These are phyloP conservation scores for Diaporthe citriasiana DNA, from an alignment of 2,329 filamentous ascomycete species.

Conservation along the genomic window DNA sequence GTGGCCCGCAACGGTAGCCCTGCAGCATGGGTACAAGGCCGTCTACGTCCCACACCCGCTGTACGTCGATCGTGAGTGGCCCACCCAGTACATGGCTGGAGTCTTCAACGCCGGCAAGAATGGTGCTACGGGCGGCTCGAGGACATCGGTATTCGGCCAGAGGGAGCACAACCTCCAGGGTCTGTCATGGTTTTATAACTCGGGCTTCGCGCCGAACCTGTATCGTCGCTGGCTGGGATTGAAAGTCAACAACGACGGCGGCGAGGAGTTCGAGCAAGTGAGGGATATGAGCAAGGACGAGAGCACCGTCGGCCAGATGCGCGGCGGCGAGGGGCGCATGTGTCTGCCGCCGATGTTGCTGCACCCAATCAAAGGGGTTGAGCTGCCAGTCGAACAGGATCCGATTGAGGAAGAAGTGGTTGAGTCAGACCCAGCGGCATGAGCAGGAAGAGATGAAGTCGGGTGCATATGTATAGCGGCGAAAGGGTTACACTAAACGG, in stretches of 20 bases:
- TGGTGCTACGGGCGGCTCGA: slow-evolving; percentile 79
- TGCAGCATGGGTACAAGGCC: slow-evolving; percentile 94
- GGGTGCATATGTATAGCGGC: slow-evolving; percentile 11
- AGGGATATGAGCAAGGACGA: slow-evolving; percentile 67
- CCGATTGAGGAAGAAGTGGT: slow-evolving; percentile 60
- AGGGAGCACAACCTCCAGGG: slow-evolving; percentile 91
- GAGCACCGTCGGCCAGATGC: slow-evolving; percentile 64
- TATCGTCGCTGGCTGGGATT: slow-evolving; percentile 91
- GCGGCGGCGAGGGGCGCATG: slow-evolving; percentile 85
- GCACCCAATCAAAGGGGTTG: slow-evolving; percentile 87
- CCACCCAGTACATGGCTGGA: slow-evolving; percentile 79
- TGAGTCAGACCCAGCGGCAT: slow-evolving; percentile 66
- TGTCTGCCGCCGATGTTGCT: slow-evolving; percentile 91
- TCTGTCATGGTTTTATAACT: slow-evolving; percentile 93
- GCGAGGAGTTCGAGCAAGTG: slow-evolving; percentile 79
- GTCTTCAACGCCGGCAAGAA: slow-evolving; percentile 86
- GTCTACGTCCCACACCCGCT: slow-evolving; percentile 92
- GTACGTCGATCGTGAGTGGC: slow-evolving; percentile 91
- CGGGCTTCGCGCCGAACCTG: slow-evolving; percentile 83
- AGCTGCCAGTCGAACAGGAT: slow-evolving; percentile 73
- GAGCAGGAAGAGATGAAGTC: slow-evolving; percentile 34
- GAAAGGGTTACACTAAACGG: slow-evolving; percentile 24
- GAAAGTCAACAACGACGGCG: slow-evolving; percentile 82
- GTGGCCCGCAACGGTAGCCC: slow-evolving; percentile 89
- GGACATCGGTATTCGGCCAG: slow-evolving; percentile 83